Evolutionary conservation across 139 green algal species (phyloP), one percentile per base, ranked within the genome.

Genomic region (Chlorella vulgaris): DNA sequence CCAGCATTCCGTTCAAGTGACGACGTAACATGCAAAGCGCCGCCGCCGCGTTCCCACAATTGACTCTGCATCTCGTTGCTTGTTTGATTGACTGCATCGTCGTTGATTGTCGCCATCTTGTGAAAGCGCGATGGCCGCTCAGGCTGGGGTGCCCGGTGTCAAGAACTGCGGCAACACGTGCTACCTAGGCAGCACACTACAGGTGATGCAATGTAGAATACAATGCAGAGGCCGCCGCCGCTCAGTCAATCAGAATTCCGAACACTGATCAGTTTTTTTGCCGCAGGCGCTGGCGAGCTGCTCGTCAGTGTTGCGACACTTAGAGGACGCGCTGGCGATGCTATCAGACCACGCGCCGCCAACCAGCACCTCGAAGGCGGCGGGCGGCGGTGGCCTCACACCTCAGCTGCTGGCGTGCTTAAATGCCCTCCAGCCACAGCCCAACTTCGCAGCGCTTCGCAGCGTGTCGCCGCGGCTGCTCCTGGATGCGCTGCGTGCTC

Each of bases 161-260:
- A 33, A 29, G 4, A 84, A 84, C 60, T n/a, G 75, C 3, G 83
- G 83, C 50, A 84, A 87, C 61, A 84, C 77, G 10, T 87, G 83
- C 70, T 87, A 61, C 22, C 35, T 84, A 22, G 76, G 73, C 26
- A 35, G 58, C 2, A 51, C 68, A 0, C 40, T 87, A 3, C 83
- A 86, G 82, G 82, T 84, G 43, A 31, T 51, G n/a, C 47, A 58
- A 58, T 58, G 10, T 58, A 24, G 13, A 58, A 58, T 58, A 15
- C 47, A 58, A 10, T 58, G 47, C 47, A 58, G 47, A 24, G 47
- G 47, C 15, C n/a, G n/a, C n/a, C n/a, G n/a, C n/a, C n/a, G n/a
- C n/a, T n/a, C n/a, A n/a, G n/a, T n/a, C n/a, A n/a, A n/a, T n/a
- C n/a, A n/a, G n/a, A n/a, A n/a, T n/a, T n/a, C n/a, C n/a, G n/a